Evolutionary conservation across 208 protist genomes (phyloP).

Genomic region (Tritrichomonas foetus): DNA sequence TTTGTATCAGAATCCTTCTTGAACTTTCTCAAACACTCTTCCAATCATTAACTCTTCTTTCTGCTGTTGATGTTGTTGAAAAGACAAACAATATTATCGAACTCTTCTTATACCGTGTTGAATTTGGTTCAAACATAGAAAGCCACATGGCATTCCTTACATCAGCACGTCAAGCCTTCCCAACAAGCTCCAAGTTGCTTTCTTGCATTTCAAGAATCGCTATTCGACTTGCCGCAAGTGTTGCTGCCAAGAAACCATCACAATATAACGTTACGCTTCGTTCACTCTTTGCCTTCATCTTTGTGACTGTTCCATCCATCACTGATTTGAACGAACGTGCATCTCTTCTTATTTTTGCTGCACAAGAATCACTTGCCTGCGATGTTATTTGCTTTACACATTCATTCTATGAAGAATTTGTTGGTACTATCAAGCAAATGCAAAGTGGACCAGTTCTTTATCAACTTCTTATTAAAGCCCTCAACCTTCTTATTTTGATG

Average conservation of each 20-base stretch:
- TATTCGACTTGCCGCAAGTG: not conserved
- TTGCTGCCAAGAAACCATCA: not conserved
- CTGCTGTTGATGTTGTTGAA: not conserved
- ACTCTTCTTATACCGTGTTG: not conserved
- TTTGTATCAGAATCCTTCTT: conserved; percentile 13
- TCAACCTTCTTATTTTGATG: not conserved
- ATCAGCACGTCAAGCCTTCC: not conserved
- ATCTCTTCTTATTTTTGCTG: not conserved
- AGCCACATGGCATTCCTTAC: not conserved
- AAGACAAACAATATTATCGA: conserved; percentile 17
- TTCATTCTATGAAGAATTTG: not conserved
- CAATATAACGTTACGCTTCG: not conserved
- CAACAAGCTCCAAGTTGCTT: not conserved
- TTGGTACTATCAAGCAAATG: not conserved
- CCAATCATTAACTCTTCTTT: not conserved
- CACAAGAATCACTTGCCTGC: not conserved
- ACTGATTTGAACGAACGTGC: not conserved
- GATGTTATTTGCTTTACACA: not conserved
- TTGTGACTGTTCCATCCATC: not conserved
- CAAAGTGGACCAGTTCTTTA: not conserved
- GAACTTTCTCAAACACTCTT: not conserved
- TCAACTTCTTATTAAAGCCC: not conserved
- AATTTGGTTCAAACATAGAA: not conserved
- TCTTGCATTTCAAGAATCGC: not conserved
- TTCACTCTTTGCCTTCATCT: not conserved